Evolutionary conservation across 495 filamentous ascomycete genomes (phyloP).

Genomic region (Neurospora africana): DNA sequence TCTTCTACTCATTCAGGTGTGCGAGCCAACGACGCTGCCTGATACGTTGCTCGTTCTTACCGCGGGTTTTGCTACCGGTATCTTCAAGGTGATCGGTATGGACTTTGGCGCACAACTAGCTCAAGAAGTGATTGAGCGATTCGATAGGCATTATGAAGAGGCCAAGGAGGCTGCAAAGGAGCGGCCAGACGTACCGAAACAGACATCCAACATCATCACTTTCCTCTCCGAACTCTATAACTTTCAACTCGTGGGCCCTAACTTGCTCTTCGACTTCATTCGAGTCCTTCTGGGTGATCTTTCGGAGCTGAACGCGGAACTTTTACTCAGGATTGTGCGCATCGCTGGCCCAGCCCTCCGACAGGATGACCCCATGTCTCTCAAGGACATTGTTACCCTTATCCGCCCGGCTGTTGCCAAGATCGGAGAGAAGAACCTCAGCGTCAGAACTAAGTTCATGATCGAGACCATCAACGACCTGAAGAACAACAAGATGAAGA

Average conservation of each 20-base stretch:
- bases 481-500: slow-evolving; percentile 86
- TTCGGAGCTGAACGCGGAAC: slow-evolving; percentile 83
- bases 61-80: slow-evolving; percentile 77
- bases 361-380: slow-evolving; percentile 78
- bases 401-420: slow-evolving; percentile 61
- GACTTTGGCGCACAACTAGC: slow-evolving; percentile 82
- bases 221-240: slow-evolving; percentile 83
- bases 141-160: slow-evolving; percentile 42
- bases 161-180: slow-evolving; percentile 34
- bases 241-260: slow-evolving; percentile 75
- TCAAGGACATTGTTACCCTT: slow-evolving; percentile 80
- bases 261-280: slow-evolving; percentile 82
- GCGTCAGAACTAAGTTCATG: slow-evolving; percentile 93
- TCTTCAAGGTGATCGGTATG: slow-evolving; percentile 76
- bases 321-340: slow-evolving; percentile 74
- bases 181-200: slow-evolving; percentile 46
- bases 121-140: slow-evolving; percentile 62
- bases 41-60: slow-evolving; percentile 87
- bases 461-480: slow-evolving; percentile 90
- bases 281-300: slow-evolving; percentile 62
- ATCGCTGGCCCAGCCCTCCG: slow-evolving; percentile 73
- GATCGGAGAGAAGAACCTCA: slow-evolving; percentile 57
- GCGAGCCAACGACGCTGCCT: slow-evolving; percentile 61
- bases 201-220: slow-evolving; percentile 67
- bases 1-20: slow-evolving; percentile 62